Evolutionary conservation across 2,329 filamentous ascomycete species (phyloP), one percentile per base, ranked within the genome.

Genomic region (Penicillium sclerotiorum): DNA sequence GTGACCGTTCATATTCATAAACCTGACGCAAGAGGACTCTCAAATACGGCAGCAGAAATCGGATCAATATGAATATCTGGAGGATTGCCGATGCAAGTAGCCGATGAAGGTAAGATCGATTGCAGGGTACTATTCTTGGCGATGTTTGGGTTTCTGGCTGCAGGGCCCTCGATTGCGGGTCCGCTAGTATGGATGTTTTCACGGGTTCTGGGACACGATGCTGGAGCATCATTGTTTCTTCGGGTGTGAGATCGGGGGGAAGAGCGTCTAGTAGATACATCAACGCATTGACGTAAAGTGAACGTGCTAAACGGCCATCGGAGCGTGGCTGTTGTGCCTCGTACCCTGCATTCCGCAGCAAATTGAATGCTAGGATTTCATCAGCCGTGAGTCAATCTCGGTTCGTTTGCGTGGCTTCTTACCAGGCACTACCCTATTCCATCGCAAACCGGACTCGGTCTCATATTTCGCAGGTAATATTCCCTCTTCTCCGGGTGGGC

Each of bases 1-100:
- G 82, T 57, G 83, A 78, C 13, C 84, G 79, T 64, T 91, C 87
- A 55, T 86, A 85, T 41, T 78, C 58, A 54, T 84, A 85, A 13
- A 80, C 74, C 13, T 78, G 69, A 13, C 75, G 74, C 12, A 85
- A 57, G 11, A 87, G 65, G 4, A 79, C 60, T 55, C 81, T 77
- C 25, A 85, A 61, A 60, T 86, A 87, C 1, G 86, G 85, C 9
- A 86, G 66, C 13, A 87, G 53, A 40, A 87, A 76, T 45, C 85
- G 81, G 21, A 83, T 49, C 7, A 86, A 57, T 5, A 89, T 65
- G 56, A 88, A 83, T 1, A 84, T 47, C 27, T 82, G 77, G 39
- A 87, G 69, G 7, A 87, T 82, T 2, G 74, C 64, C 15, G 75
- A 74, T 5, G 84, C 83, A 0, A 86, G 77, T 3, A 77, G 66